These are phyloP conservation scores for Pyropia yezoensis DNA, from an alignment of 23 red algal genomes.

Conservation along the genomic window DNA sequence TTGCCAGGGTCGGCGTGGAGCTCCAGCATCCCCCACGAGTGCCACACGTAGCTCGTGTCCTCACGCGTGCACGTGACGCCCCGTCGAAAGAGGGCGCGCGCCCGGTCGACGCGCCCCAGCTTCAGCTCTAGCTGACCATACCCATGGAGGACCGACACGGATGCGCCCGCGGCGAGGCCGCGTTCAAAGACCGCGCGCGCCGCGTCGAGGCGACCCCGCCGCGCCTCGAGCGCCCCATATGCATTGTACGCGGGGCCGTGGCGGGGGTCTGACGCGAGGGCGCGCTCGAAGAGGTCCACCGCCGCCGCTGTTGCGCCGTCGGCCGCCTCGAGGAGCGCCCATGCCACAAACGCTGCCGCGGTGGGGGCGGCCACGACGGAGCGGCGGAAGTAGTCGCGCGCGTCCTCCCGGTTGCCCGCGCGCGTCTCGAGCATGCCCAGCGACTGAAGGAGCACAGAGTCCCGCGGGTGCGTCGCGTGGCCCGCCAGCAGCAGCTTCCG, in stretches of 20 bases:
- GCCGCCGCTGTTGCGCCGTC: conserved; percentile 40
- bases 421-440: conserved; percentile 60
- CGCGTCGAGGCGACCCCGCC: conserved; percentile 24
- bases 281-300: conserved; percentile 61
- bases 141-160: conserved; percentile 80
- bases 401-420: conserved; percentile 41
- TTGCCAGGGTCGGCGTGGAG: conserved; percentile 9
- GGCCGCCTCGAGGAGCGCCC: conserved; percentile 81
- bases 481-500: conserved; percentile 46
- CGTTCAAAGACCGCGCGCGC: conserved; percentile 60
- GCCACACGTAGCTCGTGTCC: conserved; percentile 89
- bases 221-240: conserved; percentile 80
- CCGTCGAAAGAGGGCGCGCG: conserved; percentile 37
- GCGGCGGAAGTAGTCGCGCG: conserved; percentile 38
- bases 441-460: conserved; percentile 57
- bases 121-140: conserved; percentile 73
- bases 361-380: conserved; percentile 49
- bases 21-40: conserved; percentile 85
- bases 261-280: conserved; percentile 45
- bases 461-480: conserved; percentile 18
- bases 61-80: conserved; percentile 42
- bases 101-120: conserved; percentile 41
- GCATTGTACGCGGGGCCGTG: conserved; percentile 96
- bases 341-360: conserved; percentile 87
- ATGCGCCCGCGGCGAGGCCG: conserved; percentile 35